Base-by-base conservation (phyloP, 306 rosid species). In the Vachellia collinsii region DNA sequence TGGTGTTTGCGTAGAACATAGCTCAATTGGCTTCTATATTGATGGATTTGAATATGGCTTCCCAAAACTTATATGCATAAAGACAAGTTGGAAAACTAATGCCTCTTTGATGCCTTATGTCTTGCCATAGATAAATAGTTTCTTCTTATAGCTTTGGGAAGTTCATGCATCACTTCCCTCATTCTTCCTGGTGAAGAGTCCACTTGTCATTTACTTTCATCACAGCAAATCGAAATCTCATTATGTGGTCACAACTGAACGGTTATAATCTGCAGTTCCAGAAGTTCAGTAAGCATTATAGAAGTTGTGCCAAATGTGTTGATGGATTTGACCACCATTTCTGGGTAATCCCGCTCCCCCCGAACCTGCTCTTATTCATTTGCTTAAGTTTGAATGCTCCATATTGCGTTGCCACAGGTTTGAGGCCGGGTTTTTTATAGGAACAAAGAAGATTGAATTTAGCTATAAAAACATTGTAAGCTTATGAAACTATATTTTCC, bases 241-340 rank as follows among this genome's bases (percentile, higher is more conserved):
- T 61, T 37, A 19, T 77, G 38, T 42, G 29, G 63, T 83, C 75
- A 77, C 68, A 48, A 58, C 41, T 53, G 73, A 44, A 22, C 53
- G 41, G 54, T 77, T 80, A 51, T 69, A 44, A 81, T 75, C 77
- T 87, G 79, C 81, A 92, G 97, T 95, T 93, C 29, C 87, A 83
- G 56, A 91, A 91, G 85, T 93, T 89, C 89, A 93, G 97, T 84
- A 93, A 91, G 88, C 97, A 93, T 75, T 91, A 96, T 86, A 86
- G 97, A 86, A 93, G 96, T 78, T 93, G 97, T 65, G 87, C 88
- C 83, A 91, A 91, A 87, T 93, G 97, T 84, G 96, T 93, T 74
- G 97, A 93, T 76, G 96, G 92, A 77, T 91, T 93, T 85, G 96
- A 91, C 82, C 97, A 93, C 83, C 97, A 89, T 79, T 93, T 96